These are phyloP conservation scores for Soucietia sequanensis DNA, from an alignment of 805 yeast species.

Conservation along the genomic window DNA sequence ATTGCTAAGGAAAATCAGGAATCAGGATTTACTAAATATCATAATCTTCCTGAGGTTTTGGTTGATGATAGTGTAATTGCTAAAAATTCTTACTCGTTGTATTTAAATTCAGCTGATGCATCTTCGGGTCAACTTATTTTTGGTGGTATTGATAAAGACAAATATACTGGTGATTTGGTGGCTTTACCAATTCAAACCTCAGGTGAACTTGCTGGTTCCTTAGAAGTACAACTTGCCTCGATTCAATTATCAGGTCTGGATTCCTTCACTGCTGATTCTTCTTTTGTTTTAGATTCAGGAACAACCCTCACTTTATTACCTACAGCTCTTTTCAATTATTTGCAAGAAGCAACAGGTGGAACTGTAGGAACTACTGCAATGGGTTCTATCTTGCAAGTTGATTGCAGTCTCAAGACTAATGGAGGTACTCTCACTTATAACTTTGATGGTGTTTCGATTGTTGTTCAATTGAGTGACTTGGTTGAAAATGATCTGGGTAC, in stretches of 20 bases:
- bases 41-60: constrained; percentile 13
- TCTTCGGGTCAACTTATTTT: constrained; percentile 35
- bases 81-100: constrained; percentile 45
- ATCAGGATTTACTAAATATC: neutral
- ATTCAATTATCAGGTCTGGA: neutral
- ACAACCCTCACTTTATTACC: constrained; percentile 45
- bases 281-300: constrained; percentile 36
- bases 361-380: constrained; percentile 27
- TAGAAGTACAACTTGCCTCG: constrained; percentile 5
- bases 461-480: constrained; percentile 16
- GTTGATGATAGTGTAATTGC: constrained; percentile 40
- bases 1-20: constrained; percentile 12
- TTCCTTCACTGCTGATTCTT: constrained; percentile 14
- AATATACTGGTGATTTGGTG: constrained; percentile 34
- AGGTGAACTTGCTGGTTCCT: constrained; percentile 14
- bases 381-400: too few relatives aligned
- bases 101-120: constrained; percentile 32
- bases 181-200: constrained; percentile 25
- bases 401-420: too few relatives aligned
- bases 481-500: constrained; percentile 49
- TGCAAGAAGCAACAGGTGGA: constrained; percentile 32
- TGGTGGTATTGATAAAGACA: constrained; percentile 45
- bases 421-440: too few relatives aligned
- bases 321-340: constrained; percentile 20
- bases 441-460: constrained; percentile 15